phyloP scores from a whole-genome alignment of 371 early-diverging fungal genomes.

The Umbelopsis sp. region DNA sequence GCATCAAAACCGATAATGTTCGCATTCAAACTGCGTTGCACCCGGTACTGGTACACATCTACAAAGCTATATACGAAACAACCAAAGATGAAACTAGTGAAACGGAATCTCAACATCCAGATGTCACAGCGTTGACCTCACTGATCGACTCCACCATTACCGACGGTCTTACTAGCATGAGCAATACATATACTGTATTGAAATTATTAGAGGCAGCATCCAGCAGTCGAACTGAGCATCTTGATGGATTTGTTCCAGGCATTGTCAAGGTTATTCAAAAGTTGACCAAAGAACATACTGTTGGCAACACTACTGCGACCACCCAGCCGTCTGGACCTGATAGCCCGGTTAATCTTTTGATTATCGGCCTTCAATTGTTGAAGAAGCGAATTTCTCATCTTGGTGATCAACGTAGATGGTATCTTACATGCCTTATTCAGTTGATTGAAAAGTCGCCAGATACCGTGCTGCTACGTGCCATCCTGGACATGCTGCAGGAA shows the following conservation, averaged over 20 bases:
- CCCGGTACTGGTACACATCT: constrained; percentile 69
- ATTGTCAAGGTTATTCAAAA: constrained; percentile 84
- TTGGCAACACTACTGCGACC: constrained; percentile 32
- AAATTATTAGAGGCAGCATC: constrained; percentile 76
- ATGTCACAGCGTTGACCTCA: constrained; percentile 59
- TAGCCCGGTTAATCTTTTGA: constrained; percentile 63
- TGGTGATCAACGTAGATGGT: constrained; percentile 89
- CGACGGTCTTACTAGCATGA: constrained; percentile 69
- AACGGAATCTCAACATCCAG: constrained; percentile 47
- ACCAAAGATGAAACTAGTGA: constrained; percentile 31
- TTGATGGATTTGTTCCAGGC: constrained; percentile 75
- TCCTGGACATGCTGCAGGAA: constrained; percentile 82
- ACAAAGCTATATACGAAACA: constrained; percentile 55
- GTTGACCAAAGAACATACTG: constrained; percentile 79
- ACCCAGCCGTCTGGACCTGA: constrained; percentile 44
- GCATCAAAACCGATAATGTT: constrained; percentile 69
- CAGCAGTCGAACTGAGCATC: constrained; percentile 65
- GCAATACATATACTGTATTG: constrained; percentile 72
- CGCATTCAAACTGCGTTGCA: constrained; percentile 65
- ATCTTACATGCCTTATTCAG: constrained; percentile 78
- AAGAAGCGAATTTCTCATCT: constrained; percentile 78
- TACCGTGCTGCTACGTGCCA: constrained; percentile 67
- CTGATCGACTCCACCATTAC: constrained; percentile 66
- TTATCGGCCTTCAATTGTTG: constrained; percentile 74
- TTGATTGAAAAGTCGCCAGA: constrained; percentile 85